Evolutionary conservation across 1,139 yeast genomes (phyloP).

Genomic region (Protomyces lactucae-debilis): DNA sequence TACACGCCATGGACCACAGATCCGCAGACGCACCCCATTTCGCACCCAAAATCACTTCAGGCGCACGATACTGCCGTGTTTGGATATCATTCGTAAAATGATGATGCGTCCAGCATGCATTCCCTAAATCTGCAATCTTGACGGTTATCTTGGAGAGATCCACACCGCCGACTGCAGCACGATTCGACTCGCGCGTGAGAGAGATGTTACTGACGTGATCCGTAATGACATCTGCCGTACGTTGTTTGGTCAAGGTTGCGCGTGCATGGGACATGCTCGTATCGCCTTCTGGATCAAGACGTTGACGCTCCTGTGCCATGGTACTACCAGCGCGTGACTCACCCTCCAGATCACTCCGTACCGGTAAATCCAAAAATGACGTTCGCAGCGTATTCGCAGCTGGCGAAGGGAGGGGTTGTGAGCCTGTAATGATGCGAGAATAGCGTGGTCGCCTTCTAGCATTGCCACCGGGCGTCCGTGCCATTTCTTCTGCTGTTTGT

Average conservation of each 20-base stretch:
- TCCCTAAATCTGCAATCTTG: constrained; percentile 80
- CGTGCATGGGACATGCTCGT: background rate
- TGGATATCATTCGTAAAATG: constrained; percentile 83
- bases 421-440: constrained; percentile 74
- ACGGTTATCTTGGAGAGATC: constrained; percentile 42
- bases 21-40: constrained; percentile 83
- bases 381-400: background rate
- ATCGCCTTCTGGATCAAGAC: background rate
- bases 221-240: constrained; percentile 17
- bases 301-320: constrained; percentile 23
- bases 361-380: background rate
- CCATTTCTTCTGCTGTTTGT: constrained; percentile 32
- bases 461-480: constrained; percentile 30
- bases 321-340: constrained; percentile 17
- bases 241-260: background rate
- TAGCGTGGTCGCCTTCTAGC: constrained; percentile 52
- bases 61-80: constrained; percentile 79
- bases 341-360: constrained; percentile 11
- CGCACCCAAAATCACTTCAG: constrained; percentile 66
- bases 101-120: constrained; percentile 67
- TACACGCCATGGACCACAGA: constrained; percentile 79
- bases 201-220: constrained; percentile 17
- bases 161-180: background rate
- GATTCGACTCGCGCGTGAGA: background rate
- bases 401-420: constrained; percentile 71